A percentile compares a stretch with the other conserved stretches of the same genome.
Evolutionary conservation across 768 basidiomycete species (phyloP).

Genomic region (Amanita exitialis): DNA sequence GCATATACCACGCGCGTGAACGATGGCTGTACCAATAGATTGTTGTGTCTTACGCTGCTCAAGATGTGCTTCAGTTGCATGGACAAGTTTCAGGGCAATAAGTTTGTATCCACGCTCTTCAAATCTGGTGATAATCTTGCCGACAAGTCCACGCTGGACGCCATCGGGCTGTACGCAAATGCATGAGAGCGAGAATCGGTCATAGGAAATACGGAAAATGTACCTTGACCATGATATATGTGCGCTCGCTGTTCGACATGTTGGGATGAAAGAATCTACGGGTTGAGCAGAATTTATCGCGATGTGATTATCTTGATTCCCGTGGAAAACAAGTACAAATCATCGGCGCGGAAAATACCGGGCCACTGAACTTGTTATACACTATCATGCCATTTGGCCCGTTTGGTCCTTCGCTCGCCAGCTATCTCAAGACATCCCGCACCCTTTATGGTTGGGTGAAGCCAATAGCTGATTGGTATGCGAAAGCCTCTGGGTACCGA

Average conservation of each 20-base stretch:
- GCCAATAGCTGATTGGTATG: constrained; percentile 80
- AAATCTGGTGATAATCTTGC: constrained; percentile 92
- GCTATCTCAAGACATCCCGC: constrained; percentile 59
- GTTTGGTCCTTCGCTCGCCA: constrained; percentile 68
- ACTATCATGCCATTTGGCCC: constrained; percentile 42
- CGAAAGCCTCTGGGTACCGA: constrained; percentile 72
- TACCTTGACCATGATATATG: constrained; percentile 99
- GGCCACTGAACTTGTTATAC: constrained; percentile 6
- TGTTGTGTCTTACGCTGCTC: constrained; percentile 59
- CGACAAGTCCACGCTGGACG: constrained; percentile 92
- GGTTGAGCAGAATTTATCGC: constrained; percentile 14
- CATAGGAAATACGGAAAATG: constrained; percentile 4
- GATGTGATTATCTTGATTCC: constrained; percentile 1
- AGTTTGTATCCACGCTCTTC: constrained; percentile 99
- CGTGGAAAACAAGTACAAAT: constrained; percentile 6
- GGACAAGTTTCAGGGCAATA: constrained; percentile 85
- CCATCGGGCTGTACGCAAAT: constrained; percentile 73
- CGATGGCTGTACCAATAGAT: constrained; percentile 8
- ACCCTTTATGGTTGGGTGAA: constrained; percentile 59
- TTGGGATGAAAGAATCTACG: constrained; percentile 19
- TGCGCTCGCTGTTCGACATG: constrained; percentile 77
- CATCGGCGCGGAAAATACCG: constrained; percentile 6
- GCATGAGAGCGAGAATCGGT: background rate
- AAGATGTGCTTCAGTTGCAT: constrained; percentile 74
- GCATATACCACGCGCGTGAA: constrained; percentile 10